Evolutionary conservation across 2,329 filamentous ascomycete species (phyloP).

Genomic region (Trichoderma lentiforme): DNA sequence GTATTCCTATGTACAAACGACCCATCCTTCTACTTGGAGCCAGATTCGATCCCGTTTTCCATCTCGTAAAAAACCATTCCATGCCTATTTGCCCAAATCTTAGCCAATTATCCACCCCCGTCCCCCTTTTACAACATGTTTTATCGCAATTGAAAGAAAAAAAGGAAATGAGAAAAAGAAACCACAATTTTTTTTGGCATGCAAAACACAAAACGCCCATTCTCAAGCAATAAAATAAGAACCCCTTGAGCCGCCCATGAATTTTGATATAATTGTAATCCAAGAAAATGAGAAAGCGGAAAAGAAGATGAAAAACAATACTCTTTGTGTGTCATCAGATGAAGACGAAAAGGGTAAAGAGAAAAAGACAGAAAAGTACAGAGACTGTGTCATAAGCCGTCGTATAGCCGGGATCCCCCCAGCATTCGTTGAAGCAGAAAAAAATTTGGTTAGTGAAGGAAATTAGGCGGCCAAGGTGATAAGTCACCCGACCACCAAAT

Average conservation of each 20-base stretch:
- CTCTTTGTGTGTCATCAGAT: not conserved
- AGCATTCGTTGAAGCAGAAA: slow-evolving; percentile 5
- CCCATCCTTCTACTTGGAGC: not conserved
- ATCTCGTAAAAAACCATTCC: not conserved
- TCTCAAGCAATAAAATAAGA: not conserved
- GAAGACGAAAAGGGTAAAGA: not conserved
- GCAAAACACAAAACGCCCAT: not conserved
- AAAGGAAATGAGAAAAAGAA: not conserved
- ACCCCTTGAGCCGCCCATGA: slow-evolving; percentile 9
- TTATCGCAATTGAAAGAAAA: not conserved
- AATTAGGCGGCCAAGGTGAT: slow-evolving; percentile 2
- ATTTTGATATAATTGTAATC: slow-evolving; percentile 6
- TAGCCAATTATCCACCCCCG: not conserved
- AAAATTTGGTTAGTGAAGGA: slow-evolving; percentile 1
- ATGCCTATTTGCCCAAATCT: slow-evolving; percentile 3
- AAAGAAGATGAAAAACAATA: not conserved
- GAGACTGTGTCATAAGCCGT: slow-evolving; percentile 16
- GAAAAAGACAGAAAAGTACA: slow-evolving; percentile 8
- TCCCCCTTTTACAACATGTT: not conserved
- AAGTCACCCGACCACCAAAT: slow-evolving; percentile 17
- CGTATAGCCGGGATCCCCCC: slow-evolving; percentile 16
- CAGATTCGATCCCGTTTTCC: not conserved
- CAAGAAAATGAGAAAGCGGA: not conserved
- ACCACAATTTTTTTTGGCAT: not conserved
- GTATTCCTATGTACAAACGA: slow-evolving; percentile 15